Percentiles rank a stretch among this genome's conserved stretches.
phyloP scores from a whole-genome alignment of 129 eudicot genomes.

The Rutidosis leptorrhynchoides region DNA sequence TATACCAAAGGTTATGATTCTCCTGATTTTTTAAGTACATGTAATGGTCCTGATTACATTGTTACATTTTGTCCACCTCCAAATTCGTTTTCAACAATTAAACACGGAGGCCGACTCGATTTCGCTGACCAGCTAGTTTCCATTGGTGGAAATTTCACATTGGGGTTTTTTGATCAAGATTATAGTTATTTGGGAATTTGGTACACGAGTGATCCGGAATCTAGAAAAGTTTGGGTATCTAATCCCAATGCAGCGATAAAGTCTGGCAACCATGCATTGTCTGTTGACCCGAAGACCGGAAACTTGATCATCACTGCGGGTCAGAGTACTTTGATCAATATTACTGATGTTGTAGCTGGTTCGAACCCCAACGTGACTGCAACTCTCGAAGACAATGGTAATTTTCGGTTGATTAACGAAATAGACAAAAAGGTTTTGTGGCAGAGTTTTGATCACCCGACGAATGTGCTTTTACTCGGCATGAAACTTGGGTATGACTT shows the following conservation, averaged over 20 bases:
- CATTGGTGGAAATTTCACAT: too few species aligned
- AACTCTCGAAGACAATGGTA: too few species aligned
- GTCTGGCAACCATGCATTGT: conserved; percentile 1
- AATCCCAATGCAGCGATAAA: too few species aligned
- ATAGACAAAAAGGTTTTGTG: too few species aligned
- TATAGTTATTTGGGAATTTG: too few species aligned
- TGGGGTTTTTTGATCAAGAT: too few species aligned
- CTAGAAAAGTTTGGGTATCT: too few species aligned
- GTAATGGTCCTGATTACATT: conserved; percentile 15
- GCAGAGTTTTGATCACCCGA: too few species aligned
- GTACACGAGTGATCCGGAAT: too few species aligned
- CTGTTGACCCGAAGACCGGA: conserved; percentile 27
- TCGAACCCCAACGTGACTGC: conserved; percentile 21
- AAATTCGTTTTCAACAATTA: conserved; percentile 16
- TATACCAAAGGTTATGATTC: conserved; percentile 18
- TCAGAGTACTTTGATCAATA: conserved; percentile 12
- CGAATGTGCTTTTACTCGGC: too few species aligned
- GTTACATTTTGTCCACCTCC: conserved; percentile 23
- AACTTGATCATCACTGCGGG: conserved; percentile 14
- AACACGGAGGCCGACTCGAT: conserved; percentile 11
- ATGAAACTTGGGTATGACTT: too few species aligned
- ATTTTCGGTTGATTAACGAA: too few species aligned
- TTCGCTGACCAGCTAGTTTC: conserved; percentile 25
- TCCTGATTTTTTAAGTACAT: conserved; percentile 16
- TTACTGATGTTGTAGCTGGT: conserved; percentile 16